Evolutionary conservation across 2,329 filamentous ascomycete species (phyloP), one percentile per base, ranked within the genome.

Genomic region (Colletotrichum sansevieriae): DNA sequence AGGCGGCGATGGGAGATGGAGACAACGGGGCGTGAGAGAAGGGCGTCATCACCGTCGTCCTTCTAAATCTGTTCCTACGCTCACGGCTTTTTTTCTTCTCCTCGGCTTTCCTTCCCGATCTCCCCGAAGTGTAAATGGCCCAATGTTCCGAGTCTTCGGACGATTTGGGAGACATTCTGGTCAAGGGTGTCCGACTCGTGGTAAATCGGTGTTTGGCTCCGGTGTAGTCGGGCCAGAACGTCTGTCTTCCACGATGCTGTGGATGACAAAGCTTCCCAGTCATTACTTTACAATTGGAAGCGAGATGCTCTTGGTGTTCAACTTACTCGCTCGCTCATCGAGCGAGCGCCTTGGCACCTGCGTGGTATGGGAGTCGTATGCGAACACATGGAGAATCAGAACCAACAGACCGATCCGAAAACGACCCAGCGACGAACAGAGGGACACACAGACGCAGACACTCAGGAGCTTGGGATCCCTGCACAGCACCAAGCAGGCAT

Each of bases 1-100:
- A 70, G 51, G 67, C 67, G 44, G 39, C 56, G 37, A 70, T 70
- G 67, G 67, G 63, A 25, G 69, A 73, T 51, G 70, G 67, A 0
- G 71, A 74, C 11, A 65, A 71, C 61, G 63, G 66, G 15, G 49
- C 57, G 2, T 70, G 51, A 64, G 63, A 68, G 25, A 37, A 37
- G 25, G 44, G 20, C 41, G n/a, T 4, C 12, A 10, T 5, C 22
- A 9, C 6, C 29, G 29, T 29, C 29, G 6, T 18, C 44, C 46
- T 20, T 18, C 39, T 55, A 2, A 37, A 10, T 54, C 51, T n/a
- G 15, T 10, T 18, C 43, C 43, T 9, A 13, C 20, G 37, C 37
- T 4, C 10, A 12, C 37, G 11, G 0, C 25, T 35, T 35, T 25
- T 52, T 29, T 37, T 49, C 56, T 33, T 29, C 58, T 49, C 33